Base-by-base conservation (phyloP, 176 grass and related monocot species). In the Elymus sibiricus region DNA sequence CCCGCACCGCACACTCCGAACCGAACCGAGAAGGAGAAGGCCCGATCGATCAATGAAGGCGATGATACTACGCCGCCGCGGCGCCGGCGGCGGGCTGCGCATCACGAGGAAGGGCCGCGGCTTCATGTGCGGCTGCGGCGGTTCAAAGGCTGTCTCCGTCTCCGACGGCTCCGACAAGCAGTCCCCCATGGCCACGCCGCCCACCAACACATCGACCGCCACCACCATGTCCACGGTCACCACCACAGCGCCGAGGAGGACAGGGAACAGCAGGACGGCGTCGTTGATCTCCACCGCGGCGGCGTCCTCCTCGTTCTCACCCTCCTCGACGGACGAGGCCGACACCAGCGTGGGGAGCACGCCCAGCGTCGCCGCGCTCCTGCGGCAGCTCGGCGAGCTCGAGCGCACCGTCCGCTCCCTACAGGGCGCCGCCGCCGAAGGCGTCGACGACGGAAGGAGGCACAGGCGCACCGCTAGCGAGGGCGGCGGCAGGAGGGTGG, bases 311-410 rank as follows among this genome's bases (percentile, higher is more conserved):
- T 90, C 86, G 38, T 74, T 75, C 60, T 92, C 93, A 0, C 13
- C 79, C 16, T 84, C 84, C 12, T 84, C 76, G 14, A 59, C 39
- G n/a, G 79, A 65, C 64, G 87, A 75, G 9, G 51, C 62, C 47
- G 85, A 85, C 59, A 78, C 78, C 42, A 92, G 75, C 74, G 84
- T 68, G 63, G 90, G 64, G 44, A 90, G 79, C 87, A 92, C 90
- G 60, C 88, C 88, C 9, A 92, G 90, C 79, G 73, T 95, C 28
- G 82, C 93, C n/a, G 70, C 88, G 65, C 93, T 95, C 24, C 90
- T 95, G 46, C 90, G 86, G 29, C 88, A 95, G 83, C 93, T 95
- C 76, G 73, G 76, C 76, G 88, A 95, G 44, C 85, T 95, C 21
- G 90, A 92, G 86, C 90, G 66, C 79, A 90, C 83, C 80, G 90